Base-by-base conservation (phyloP, 2,329 filamentous ascomycete genomes). In the Knufia petricola region DNA sequence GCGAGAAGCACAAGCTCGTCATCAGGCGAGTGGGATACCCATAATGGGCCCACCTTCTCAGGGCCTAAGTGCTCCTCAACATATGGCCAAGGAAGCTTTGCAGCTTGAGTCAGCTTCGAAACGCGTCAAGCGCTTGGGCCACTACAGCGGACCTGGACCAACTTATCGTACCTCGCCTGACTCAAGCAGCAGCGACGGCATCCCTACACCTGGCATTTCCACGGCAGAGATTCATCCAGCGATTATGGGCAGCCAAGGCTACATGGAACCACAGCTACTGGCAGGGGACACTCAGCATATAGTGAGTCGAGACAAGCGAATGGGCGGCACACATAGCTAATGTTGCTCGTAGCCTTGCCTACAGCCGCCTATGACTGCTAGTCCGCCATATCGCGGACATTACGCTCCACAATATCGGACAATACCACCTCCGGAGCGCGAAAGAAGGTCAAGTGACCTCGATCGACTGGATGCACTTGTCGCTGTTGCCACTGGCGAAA, bases 381-480 rank as follows among this genome's bases (percentile, higher is more conserved):
- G 32, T 47, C 44, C 26, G 12, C 19, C 26, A n/a, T 20, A 20
- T 44, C 26, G 9, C 9, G 42, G 19, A 37, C 30, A 24, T 15
- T 36, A 46, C 21, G 2, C 28, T 24, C 19, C 28, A 12, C 13
- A 53, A 52, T 44, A 52, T 50, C 19, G 49, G 52, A 13, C 26
- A 40, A 6, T 38, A 34, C 34, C 50, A 42, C 26, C 52, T 50
- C 38, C 47, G 50, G 2, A 17, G 41, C 30, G 45, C 48, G 3
- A 50, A 49, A 52, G 61, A 49, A 54, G 56, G 34, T 61, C 64
- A 26, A 59, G 60, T 31, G 68, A 66, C 21, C 69, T 73, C 67
- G 69, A 67, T 38, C 64, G 70, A 19, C 61, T 74, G n/a, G 70
- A 74, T 53, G 70, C 70, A 43, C 65, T 74, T 40, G 71, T 73